phyloP scores from a whole-genome alignment of 1,139 yeast genomes.

The Spathaspora sp. region DNA sequence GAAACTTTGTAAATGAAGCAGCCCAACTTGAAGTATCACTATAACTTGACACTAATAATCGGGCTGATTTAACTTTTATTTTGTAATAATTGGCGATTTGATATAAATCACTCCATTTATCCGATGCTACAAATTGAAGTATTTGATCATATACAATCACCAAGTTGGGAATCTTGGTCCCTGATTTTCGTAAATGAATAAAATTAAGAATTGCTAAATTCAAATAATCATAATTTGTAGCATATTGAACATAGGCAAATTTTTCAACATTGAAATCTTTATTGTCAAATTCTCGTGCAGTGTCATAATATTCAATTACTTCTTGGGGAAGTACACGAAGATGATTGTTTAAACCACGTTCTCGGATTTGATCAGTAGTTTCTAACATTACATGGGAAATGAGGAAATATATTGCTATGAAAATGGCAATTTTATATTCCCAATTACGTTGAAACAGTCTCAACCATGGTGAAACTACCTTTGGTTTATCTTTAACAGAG shows the following conservation, averaged over 20 bases:
- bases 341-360: slow-evolving; percentile 16
- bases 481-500: background rate
- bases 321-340: slow-evolving; percentile 25
- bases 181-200: slow-evolving; percentile 20
- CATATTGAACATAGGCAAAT: slow-evolving; percentile 37
- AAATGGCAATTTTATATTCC: slow-evolving; percentile 27
- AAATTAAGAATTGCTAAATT: slow-evolving; percentile 35
- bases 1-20: slow-evolving; percentile 54
- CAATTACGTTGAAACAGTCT: slow-evolving; percentile 17
- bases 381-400: slow-evolving; percentile 17
- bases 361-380: slow-evolving; percentile 13
- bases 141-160: slow-evolving; percentile 26
- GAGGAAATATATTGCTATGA: slow-evolving; percentile 23
- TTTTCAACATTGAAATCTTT: slow-evolving; percentile 12
- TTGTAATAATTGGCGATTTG: slow-evolving; percentile 15
- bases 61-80: slow-evolving; percentile 24
- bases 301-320: slow-evolving; percentile 18
- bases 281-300: slow-evolving; percentile 8
- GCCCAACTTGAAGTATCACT: slow-evolving; percentile 40
- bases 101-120: slow-evolving; percentile 15
- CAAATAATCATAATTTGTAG: slow-evolving; percentile 33
- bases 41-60: slow-evolving; percentile 15
- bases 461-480: slow-evolving; percentile 1
- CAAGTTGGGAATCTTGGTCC: slow-evolving; percentile 23
- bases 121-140: slow-evolving; percentile 15